Evolutionary conservation across 768 basidiomycete species (phyloP).

Genomic region (Calocera cornea): DNA sequence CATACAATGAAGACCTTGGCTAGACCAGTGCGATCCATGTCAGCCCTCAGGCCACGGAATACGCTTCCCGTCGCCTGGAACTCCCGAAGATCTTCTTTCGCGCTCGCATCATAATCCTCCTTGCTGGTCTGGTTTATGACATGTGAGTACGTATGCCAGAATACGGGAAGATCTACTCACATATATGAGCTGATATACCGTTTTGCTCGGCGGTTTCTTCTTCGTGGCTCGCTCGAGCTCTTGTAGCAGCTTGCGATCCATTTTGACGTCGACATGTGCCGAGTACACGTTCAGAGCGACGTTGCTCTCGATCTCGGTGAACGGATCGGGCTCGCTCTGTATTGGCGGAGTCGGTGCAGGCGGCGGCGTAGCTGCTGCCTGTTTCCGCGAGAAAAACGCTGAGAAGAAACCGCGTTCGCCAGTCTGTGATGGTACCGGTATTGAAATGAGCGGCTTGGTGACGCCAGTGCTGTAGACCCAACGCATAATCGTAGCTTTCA

Average conservation of each 20-base stretch:
- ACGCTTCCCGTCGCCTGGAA: conserved; percentile 57
- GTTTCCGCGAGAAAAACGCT: conserved; percentile 28
- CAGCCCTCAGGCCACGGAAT: conserved; percentile 75
- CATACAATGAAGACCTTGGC: conserved; percentile 76
- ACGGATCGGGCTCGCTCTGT: conserved; percentile 16
- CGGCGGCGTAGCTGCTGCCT: conserved; percentile 21
- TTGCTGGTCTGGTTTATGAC: conserved; percentile 49
- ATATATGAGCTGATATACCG: conserved; percentile 77
- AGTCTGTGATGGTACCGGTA: conserved; percentile 18
- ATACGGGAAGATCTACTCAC: conserved; percentile 29
- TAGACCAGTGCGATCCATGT: conserved; percentile 60
- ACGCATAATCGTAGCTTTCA: conserved; percentile 69
- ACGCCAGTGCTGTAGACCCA: conserved; percentile 59
- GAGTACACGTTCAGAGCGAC: conserved; percentile 53
- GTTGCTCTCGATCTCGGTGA: conserved; percentile 35
- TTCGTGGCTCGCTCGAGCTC: conserved; percentile 87
- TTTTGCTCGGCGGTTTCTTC: conserved; percentile 70
- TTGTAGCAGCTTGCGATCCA: conserved; percentile 48
- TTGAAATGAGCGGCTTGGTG: conserved; percentile 35
- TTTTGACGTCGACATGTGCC: conserved; percentile 47
- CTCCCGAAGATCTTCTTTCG: conserved; percentile 49
- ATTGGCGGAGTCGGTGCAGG: conserved; percentile 21
- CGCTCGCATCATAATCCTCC: conserved; percentile 62
- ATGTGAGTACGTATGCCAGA: not conserved
- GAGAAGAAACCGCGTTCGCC: conserved; percentile 28